Conservation (phyloP, 768 basidiomycete genomes). For the Mycena vitilis region DNA sequence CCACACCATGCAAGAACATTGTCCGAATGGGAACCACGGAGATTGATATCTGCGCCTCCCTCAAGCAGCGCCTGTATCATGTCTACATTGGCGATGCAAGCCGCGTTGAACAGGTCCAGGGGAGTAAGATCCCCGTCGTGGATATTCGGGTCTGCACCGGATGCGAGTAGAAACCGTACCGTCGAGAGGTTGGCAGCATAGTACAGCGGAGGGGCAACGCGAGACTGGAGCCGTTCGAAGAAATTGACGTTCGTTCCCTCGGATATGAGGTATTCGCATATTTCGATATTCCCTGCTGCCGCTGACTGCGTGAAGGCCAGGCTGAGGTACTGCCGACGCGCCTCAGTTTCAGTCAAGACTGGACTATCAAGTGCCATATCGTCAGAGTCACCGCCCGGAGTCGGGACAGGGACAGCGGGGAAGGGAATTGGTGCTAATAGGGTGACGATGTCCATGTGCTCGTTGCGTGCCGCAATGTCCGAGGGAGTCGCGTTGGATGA, state of each 20-base stretch:
- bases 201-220: not conserved
- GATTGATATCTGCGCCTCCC: not conserved
- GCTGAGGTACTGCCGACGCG: not conserved
- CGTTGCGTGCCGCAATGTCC: not conserved
- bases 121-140: not conserved
- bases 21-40: not conserved
- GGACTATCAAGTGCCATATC: no score
- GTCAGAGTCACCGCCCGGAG: no score
- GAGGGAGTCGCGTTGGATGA: not conserved
- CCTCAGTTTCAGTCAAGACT: not conserved
- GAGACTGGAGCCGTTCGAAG: not conserved
- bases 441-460: not conserved
- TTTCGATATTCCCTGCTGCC: not conserved
- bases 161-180: constrained; percentile 2
- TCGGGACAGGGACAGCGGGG: not conserved
- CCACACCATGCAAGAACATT: not conserved
- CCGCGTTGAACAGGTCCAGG: not conserved
- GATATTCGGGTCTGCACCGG: constrained; percentile 1
- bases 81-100: not conserved
- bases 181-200: not conserved
- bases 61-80: not conserved
- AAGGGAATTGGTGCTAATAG: not conserved
- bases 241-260: not conserved
- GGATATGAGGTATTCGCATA: not conserved
- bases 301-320: not conserved